Conservation (phyloP, 1,284 basidiomycete genomes). For the Lentinus polychrous region DNA sequence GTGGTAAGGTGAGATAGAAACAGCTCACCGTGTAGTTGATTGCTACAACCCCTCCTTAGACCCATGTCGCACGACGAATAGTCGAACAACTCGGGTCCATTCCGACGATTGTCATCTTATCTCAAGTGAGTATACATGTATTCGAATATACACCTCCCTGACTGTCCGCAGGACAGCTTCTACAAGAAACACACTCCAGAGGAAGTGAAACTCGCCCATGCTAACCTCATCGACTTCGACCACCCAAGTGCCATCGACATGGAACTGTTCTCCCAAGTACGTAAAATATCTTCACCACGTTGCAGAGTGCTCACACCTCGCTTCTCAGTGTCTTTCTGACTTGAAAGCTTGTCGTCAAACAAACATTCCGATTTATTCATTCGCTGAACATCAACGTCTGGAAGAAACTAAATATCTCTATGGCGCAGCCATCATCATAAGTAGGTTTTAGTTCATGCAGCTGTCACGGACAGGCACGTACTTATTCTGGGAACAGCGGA, state of each 20-base stretch:
- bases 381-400: constrained; percentile 83
- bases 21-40: constrained; percentile 10
- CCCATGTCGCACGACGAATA: constrained; percentile 87
- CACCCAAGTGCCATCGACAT: constrained; percentile 93
- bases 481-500: constrained; percentile 47
- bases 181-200: constrained; percentile 80
- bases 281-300: constrained; percentile 18
- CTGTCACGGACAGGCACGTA: constrained; percentile 2
- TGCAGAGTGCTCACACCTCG: neutral
- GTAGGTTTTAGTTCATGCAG: constrained; percentile 28
- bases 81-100: constrained; percentile 77
- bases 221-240: constrained; percentile 88
- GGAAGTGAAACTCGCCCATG: constrained; percentile 75
- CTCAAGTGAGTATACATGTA: constrained; percentile 46
- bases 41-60: constrained; percentile 40
- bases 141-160: neutral
- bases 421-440: constrained; percentile 91
- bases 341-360: constrained; percentile 78
- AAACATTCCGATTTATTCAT: constrained; percentile 92
- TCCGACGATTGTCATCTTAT: constrained; percentile 84
- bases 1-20: constrained; percentile 75
- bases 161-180: constrained; percentile 73
- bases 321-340: constrained; percentile 69
- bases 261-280: constrained; percentile 74
- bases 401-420: constrained; percentile 89